phyloP scores from a whole-genome alignment of 352 stramenopile species.

The Phytophthora colocasiae region DNA sequence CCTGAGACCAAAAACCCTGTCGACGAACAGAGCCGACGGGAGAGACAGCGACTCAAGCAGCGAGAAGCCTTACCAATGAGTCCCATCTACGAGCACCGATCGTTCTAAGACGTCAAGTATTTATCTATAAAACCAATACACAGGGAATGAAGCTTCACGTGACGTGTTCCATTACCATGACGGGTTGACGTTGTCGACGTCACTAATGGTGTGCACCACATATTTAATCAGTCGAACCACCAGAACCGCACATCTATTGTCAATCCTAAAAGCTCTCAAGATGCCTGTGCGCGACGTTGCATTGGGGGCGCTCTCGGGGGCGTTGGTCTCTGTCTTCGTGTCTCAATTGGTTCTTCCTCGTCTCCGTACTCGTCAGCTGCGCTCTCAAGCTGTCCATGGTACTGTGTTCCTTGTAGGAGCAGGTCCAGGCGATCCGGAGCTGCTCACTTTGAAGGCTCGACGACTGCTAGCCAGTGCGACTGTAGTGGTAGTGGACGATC shows the following conservation, averaged over 20 bases:
- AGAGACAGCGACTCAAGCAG: constrained; percentile 26
- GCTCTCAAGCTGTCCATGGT: constrained; percentile 29
- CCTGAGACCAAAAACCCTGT: constrained; percentile 1
- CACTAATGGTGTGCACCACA: constrained; percentile 12
- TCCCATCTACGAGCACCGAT: constrained; percentile 32
- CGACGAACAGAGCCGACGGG: constrained; percentile 18
- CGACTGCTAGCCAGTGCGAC: constrained; percentile 57
- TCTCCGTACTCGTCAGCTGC: constrained; percentile 35
- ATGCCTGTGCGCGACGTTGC: constrained; percentile 51
- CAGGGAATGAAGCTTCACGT: neutral
- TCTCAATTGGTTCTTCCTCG: constrained; percentile 43
- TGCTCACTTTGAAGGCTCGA: constrained; percentile 66
- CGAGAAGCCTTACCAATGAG: constrained; percentile 29
- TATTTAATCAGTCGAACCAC: constrained; percentile 21
- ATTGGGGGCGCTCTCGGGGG: constrained; percentile 52
- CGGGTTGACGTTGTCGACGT: neutral
- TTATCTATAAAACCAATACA: constrained; percentile 26
- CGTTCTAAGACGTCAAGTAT: constrained; percentile 26
- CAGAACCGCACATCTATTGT: neutral
- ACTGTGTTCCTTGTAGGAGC: constrained; percentile 75
- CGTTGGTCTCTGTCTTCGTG: constrained; percentile 45
- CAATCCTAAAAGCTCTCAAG: neutral
- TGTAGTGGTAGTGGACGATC: constrained; percentile 70
- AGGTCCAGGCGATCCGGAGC: constrained; percentile 57
- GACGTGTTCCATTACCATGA: neutral